Conservation (phyloP, 257 asterid species). For the Solanum pinnatisectum region DNA sequence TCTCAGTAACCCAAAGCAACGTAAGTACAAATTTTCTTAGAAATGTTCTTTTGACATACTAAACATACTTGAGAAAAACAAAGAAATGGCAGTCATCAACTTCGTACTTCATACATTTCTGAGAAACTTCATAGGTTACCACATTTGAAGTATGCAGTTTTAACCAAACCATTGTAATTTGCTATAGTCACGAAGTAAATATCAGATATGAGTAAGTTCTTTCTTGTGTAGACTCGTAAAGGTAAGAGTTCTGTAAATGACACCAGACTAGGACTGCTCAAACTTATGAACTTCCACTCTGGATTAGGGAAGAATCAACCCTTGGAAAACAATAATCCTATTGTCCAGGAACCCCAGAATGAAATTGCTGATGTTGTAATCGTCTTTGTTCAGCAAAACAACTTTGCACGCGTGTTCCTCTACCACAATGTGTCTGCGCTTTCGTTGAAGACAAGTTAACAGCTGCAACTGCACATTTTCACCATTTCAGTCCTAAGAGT, state of each 20-base stretch:
- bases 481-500: neutral
- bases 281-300: neutral
- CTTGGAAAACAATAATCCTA: neutral
- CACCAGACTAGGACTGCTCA: neutral
- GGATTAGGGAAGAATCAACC: neutral
- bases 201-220: neutral
- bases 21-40: neutral
- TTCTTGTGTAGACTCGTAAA: neutral
- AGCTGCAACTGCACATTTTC: neutral
- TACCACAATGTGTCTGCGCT: neutral
- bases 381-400: neutral
- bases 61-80: neutral
- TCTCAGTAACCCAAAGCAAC: neutral
- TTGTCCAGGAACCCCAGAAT: neutral
- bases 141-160: neutral
- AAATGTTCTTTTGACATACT: neutral
- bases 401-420: neutral
- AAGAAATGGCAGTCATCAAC: neutral
- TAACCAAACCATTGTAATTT: neutral
- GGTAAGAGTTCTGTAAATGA: neutral
- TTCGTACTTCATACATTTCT: neutral
- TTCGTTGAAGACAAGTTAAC: neutral
- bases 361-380: neutral
- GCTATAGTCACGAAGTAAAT: neutral
- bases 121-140: neutral